phyloP scores from a whole-genome alignment of 2,329 filamentous ascomycete species.

The Colletotrichum sp. region DNA sequence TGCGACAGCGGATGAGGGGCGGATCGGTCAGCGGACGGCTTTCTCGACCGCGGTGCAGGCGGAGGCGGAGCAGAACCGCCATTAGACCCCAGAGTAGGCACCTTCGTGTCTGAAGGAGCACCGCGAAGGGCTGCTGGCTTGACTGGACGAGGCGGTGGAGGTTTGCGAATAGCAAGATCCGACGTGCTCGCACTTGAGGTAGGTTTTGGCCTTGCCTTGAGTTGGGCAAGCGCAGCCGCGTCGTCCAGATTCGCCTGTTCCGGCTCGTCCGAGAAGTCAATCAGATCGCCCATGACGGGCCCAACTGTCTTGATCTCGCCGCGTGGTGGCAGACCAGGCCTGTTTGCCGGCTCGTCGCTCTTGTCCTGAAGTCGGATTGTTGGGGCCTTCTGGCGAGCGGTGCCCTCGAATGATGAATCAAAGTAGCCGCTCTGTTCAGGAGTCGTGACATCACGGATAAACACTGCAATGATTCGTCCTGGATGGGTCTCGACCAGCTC shows the following conservation, averaged over 20 bases:
- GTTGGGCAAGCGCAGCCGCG: slow-evolving; percentile 34
- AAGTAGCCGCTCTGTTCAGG: slow-evolving; percentile 78
- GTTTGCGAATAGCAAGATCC: slow-evolving; percentile 32
- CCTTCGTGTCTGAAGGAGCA: slow-evolving; percentile 35
- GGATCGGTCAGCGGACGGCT: slow-evolving; percentile 29
- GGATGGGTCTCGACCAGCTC: slow-evolving; percentile 88
- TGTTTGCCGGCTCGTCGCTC: slow-evolving; percentile 23
- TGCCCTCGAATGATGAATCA: slow-evolving; percentile 57
- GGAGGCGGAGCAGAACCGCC: slow-evolving; percentile 21
- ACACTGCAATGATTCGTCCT: slow-evolving; percentile 82
- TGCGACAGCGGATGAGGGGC: slow-evolving; percentile 43
- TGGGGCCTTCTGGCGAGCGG: slow-evolving; percentile 28
- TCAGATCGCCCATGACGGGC: slow-evolving; percentile 61
- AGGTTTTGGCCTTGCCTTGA: slow-evolving; percentile 26
- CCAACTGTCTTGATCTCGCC: slow-evolving; percentile 32
- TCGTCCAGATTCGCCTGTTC: slow-evolving; percentile 40
- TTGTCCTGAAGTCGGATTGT: slow-evolving; percentile 21
- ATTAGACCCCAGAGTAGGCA: background rate
- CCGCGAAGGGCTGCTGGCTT: slow-evolving; percentile 64
- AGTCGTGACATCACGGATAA: slow-evolving; percentile 95
- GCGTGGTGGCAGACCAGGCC: slow-evolving; percentile 38
- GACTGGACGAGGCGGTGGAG: slow-evolving; percentile 50
- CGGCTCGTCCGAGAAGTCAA: slow-evolving; percentile 64
- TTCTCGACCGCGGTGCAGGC: slow-evolving; percentile 41
- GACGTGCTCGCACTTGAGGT: slow-evolving; percentile 27